Evolutionary conservation across 352 stramenopile species (phyloP), one percentile per base, ranked within the genome.

Genomic region (Ophiocytium majus): DNA sequence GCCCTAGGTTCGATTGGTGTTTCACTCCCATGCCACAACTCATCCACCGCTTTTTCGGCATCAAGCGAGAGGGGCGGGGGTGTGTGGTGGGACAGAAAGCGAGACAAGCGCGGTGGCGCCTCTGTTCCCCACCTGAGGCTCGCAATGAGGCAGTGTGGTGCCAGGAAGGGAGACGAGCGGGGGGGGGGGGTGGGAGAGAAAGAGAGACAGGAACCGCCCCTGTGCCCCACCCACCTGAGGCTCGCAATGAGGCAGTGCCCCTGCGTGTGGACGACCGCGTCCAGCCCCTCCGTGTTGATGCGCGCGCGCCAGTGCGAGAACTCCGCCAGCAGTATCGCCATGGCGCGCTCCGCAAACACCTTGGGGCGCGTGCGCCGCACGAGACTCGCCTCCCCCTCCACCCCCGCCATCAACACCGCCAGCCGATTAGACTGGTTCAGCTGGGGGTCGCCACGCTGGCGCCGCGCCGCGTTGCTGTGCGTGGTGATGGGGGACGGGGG

Each of bases 271-370:
- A 23, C 81, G 35, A 50, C 71, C 34, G 31, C 64, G 17, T 80
- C 81, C 19, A 64, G 79, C 0, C 81, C 81, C 43, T 35, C 10
- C 63, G 79, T 63, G 57, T 85, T 66, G 28, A 85, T 50, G 5
- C 63, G n/a, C 0, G 80, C 50, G 33, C 33, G 63, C 81, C 81
- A 85, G 23, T 66, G 36, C 31, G 80, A 71, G 9, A 85, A 81
- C 33, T 85, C 81, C 0, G 81, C 81, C 28, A 50, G 79, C 0
- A 85, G 31, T 1, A 75, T 31, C 23, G 80, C 81, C n/a, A 66
- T 64, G 37, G 19, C 75, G 23, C 81, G 32, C 23, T 35, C 34
- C 71, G 34, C 80, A n/a, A 85, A 85, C 10, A 75, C 80, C 33
- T 36, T 50, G 49, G 81, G 81, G 32, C 79, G 81, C 43, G 79